Conservation (phyloP, 352 stramenopile species). For the Elongisporangium undulatum region DNA sequence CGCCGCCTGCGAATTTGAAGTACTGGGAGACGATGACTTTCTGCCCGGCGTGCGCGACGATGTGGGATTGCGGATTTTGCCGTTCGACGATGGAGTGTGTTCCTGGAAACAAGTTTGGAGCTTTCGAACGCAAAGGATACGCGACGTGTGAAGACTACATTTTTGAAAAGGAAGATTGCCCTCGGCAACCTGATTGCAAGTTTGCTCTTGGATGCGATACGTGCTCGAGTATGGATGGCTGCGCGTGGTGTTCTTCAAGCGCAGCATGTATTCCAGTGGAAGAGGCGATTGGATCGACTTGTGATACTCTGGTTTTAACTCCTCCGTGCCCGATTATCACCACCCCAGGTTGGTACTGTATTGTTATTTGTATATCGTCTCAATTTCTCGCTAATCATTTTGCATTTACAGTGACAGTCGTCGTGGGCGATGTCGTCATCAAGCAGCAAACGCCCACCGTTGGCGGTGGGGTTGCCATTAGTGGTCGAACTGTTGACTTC, state of each 20-base stretch:
- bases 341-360: conserved; percentile 4
- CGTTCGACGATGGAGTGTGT: conserved; percentile 89
- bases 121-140: conserved; percentile 21
- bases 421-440: conserved; percentile 51
- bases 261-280: conserved; percentile 80
- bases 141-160: conserved; percentile 61
- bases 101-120: conserved; percentile 51
- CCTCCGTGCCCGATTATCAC: conserved; percentile 70
- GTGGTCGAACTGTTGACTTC: conserved; percentile 27
- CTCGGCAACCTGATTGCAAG: conserved; percentile 57
- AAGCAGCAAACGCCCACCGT: conserved; percentile 39
- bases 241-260: conserved; percentile 89
- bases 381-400: conserved; percentile 7
- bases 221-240: conserved; percentile 64
- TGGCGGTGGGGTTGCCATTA: conserved; percentile 27
- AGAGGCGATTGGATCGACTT: conserved; percentile 78
- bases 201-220: conserved; percentile 41
- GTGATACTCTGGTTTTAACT: conserved; percentile 74
- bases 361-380: conserved; percentile 11
- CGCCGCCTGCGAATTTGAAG: conserved; percentile 33
- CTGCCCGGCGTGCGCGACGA: conserved; percentile 68
- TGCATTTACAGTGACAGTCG: conserved; percentile 38
- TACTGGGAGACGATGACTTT: conserved; percentile 63
- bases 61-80: conserved; percentile 85
- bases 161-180: conserved; percentile 53